These are phyloP conservation scores for Hyparrhenia diplandra DNA, from an alignment of 176 grass and related monocot genomes.

Conservation along the genomic window DNA sequence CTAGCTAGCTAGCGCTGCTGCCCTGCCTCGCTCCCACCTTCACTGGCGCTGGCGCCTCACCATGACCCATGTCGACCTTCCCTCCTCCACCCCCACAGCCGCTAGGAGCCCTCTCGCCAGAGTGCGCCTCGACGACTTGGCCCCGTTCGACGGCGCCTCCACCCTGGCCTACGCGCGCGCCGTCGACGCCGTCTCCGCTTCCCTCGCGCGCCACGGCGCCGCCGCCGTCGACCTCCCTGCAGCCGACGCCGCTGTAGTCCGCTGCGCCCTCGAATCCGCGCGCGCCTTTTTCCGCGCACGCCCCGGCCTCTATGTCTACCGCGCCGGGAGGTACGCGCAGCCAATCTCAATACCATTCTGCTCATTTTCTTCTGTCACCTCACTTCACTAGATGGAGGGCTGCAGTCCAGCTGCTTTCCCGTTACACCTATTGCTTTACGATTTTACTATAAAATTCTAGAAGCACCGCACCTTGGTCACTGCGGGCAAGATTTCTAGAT, in stretches of 20 bases:
- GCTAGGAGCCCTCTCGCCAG: slow-evolving; percentile 1
- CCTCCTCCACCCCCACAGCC: not conserved
- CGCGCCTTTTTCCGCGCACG: slow-evolving; percentile 51
- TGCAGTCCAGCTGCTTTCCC: not conserved
- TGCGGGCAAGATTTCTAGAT: not conserved
- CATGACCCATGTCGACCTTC: slow-evolving; percentile 32
- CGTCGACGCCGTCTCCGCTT: slow-evolving; percentile 44
- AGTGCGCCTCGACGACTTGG: slow-evolving; percentile 60
- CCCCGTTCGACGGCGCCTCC: slow-evolving; percentile 52
- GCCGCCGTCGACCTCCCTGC: slow-evolving; percentile 51
- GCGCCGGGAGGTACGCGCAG: slow-evolving; percentile 57
- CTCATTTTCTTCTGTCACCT: not conserved
- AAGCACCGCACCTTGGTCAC: not conserved
- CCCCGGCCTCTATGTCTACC: slow-evolving; percentile 48
- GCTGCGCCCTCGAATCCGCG: slow-evolving; percentile 68
- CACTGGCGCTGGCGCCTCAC: not conserved
- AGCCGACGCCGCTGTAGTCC: slow-evolving; percentile 48
- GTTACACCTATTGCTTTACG: not conserved
- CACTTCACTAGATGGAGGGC: not conserved
- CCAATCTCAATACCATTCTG: not conserved
- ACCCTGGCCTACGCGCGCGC: slow-evolving; percentile 26
- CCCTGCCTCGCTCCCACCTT: not conserved
- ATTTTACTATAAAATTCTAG: not conserved
- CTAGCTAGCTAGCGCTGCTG: not conserved
- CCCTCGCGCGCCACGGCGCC: slow-evolving; percentile 62